Conservation (phyloP, 495 filamentous ascomycete genomes). For the Copromyces sp. region DNA sequence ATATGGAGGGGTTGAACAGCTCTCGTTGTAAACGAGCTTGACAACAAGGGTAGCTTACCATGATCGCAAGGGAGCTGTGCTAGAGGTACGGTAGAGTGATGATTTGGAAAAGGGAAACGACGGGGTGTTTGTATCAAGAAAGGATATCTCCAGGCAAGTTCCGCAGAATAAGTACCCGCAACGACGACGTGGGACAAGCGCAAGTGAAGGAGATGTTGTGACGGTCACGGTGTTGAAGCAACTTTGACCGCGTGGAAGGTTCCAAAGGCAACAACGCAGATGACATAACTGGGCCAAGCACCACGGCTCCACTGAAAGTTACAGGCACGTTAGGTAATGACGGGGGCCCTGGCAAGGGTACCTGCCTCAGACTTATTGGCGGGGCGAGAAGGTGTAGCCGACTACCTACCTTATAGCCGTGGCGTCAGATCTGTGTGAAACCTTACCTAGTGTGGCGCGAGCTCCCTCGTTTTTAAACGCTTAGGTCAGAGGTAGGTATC, state of each 20-base stretch:
- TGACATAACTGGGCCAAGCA: neutral
- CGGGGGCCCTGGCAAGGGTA: neutral
- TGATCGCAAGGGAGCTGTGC: neutral
- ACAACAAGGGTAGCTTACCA: neutral
- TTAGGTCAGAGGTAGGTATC: neutral
- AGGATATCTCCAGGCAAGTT: neutral
- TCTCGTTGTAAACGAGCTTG: neutral
- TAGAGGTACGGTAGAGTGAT: neutral
- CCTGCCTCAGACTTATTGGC: neutral
- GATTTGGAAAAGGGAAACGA: neutral
- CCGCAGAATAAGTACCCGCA: neutral
- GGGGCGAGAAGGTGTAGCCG: neutral
- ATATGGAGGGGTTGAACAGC: neutral
- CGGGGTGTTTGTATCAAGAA: neutral
- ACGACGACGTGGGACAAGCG: neutral
- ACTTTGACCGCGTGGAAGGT: neutral
- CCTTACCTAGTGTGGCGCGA: neutral
- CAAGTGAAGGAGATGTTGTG: neutral
- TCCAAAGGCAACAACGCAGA: neutral
- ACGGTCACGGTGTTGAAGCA: neutral
- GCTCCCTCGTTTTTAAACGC: neutral
- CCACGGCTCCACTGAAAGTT: neutral
- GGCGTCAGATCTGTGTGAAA: neutral
- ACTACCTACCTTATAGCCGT: too few species aligned
- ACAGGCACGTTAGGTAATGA: neutral